Evolutionary conservation across 805 yeast genomes (phyloP), one percentile per base, ranked within the genome.

Genomic region (Cyberlindnera maritima): DNA sequence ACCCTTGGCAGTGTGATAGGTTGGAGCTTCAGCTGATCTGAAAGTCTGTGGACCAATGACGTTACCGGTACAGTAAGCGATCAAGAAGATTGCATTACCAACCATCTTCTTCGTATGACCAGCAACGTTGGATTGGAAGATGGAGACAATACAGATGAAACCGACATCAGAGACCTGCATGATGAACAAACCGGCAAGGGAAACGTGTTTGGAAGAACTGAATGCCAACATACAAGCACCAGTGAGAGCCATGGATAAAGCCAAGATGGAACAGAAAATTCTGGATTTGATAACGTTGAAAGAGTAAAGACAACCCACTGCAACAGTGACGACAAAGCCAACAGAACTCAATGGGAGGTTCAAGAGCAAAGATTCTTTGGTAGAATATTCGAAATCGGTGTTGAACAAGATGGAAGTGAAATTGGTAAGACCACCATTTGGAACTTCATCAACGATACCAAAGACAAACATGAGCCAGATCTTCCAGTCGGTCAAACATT

Each of bases 41-140:
- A 86, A 86, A 17, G 85, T 73, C 63, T 83, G 89, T 5, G 94
- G 90, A 2, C 91, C 92, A 47, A 83, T 75, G 34, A 85, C 68
- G 61, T 83, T 81, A 14, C 88, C 87, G 38, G 79, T 76, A 35
- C 87, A 80, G 60, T 83, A 86, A 5, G 80, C 84, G 48, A 85
- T 72, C 63, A 85, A 71, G 40, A 75, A 75, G 31, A 81, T 62
- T 6, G 84, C 83, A 44, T 79, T 77, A 23, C 79, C 73, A 5
- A 80, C 73, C 54, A 81, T 71, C 56, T 84, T 81, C 64, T 87
- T 87, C n/a, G 91, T 84, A 52, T 80, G 77, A 12, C 94, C 94
- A 2, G 90, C 81, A 31, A 82, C 75, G 61, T 85, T 75, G 3
- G 78, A 68, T 25, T 69, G 64, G 44, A 70, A 62, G 36, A 62